phyloP scores from a whole-genome alignment of 75 land plant genomes.

The Pinus tabuliformis region DNA sequence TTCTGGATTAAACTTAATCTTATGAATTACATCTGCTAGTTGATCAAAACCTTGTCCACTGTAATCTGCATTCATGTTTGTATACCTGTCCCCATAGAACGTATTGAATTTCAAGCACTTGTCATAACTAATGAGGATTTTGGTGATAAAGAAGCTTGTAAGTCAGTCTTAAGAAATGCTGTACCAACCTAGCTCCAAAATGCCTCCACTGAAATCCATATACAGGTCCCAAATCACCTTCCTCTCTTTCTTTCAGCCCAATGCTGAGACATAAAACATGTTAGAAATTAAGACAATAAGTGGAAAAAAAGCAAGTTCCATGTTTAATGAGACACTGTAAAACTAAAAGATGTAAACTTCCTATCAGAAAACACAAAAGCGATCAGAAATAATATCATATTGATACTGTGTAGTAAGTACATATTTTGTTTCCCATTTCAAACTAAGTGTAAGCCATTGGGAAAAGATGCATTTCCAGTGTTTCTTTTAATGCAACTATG shows the following conservation, averaged over 20 bases:
- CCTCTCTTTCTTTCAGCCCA: slow-evolving; percentile 81
- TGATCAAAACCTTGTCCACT: slow-evolving; percentile 97
- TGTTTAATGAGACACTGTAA: neutral
- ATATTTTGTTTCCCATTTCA: neutral
- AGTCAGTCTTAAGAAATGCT: neutral
- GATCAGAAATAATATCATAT: neutral
- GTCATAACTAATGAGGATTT: neutral
- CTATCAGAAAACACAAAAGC: neutral
- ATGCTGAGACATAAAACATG: slow-evolving; percentile 39
- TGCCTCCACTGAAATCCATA: slow-evolving; percentile 99
- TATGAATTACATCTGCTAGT: slow-evolving; percentile 82
- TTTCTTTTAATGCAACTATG: neutral
- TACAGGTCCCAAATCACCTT: slow-evolving; percentile 94
- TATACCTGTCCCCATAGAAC: slow-evolving; percentile 52
- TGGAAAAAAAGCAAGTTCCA: neutral
- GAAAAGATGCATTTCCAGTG: neutral
- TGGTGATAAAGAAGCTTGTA: neutral
- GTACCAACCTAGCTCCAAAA: slow-evolving; percentile 86
- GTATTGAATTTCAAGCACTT: neutral
- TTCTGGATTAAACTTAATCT: slow-evolving; percentile 79
- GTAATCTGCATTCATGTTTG: slow-evolving; percentile 94
- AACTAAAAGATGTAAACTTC: neutral
- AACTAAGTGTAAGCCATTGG: neutral
- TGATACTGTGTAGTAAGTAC: neutral
- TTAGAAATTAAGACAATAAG: neutral